Base-by-base conservation (phyloP, 805 yeast genomes). In the Jamesozyma rosinii region DNA sequence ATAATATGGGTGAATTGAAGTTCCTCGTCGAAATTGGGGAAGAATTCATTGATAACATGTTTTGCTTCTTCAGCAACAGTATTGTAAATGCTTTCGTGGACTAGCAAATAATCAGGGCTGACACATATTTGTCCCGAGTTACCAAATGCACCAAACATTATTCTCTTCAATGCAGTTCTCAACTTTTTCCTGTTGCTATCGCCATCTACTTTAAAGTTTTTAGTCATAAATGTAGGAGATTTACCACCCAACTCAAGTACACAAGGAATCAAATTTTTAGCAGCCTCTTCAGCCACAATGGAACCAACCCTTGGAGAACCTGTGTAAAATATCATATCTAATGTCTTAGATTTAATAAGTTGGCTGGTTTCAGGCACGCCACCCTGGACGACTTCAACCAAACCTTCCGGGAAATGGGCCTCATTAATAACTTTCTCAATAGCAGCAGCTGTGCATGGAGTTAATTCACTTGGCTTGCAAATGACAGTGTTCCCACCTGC, bases 91-190 rank as follows among this genome's bases (percentile, higher is more conserved):
- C 69, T 60, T 44, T 71, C 75, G 45, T 82, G 86, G n/a, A 79
- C 82, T 37, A 86, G 54, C 4, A 83, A 65, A 56, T 87, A 89
- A 65, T 90, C 97, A 8, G 89, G 83, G 9, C 95, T 84, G 33
- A 86, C 83, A 67, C 97, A 89, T 2, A 92, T 79, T 66, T 89
- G 97, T 15, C 97, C 97, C 15, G 83, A 76, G 58, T 87, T 90
- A 27, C 76, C 65, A 57, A 81, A 81, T 52, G 81, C 77, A 15
- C 89, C 90, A 84, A 92, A 85, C 1, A 74, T 71, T 14, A 86
- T 65, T 63, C 97, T 75, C 49, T 72, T 72, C 21, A 87, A 70
- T 3, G 75, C 70, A 1, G 66, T 61, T 9, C 63, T 55, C 31
- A 78, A 52, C 26, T 38, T 43, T 5, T n/a, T 29, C 17, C 20